Conservation (phyloP, 495 filamentous ascomycete genomes). For the Glarea lozoyensis region DNA sequence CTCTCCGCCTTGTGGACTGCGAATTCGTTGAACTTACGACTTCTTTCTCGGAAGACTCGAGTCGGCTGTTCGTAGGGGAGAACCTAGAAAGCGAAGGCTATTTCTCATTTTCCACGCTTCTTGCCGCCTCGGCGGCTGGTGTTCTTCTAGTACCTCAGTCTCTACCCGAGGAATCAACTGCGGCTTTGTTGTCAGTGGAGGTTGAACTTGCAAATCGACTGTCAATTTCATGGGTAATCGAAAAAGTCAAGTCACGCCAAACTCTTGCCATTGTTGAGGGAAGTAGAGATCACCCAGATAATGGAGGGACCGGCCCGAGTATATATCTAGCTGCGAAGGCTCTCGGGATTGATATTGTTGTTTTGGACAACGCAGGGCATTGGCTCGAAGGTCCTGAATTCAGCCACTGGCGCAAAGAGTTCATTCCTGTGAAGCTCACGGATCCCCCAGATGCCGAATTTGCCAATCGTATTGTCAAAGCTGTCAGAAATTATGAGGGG, state of each 20-base stretch:
- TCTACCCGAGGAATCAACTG: not conserved
- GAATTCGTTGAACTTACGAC: not conserved
- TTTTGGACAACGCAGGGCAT: constrained; percentile 37
- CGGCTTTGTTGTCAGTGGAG: not conserved
- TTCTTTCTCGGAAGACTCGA: not conserved
- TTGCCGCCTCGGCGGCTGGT: not conserved
- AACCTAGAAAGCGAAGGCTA: not conserved
- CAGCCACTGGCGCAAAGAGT: constrained; percentile 26
- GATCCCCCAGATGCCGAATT: constrained; percentile 22
- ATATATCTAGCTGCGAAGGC: constrained; percentile 28
- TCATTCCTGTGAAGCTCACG: constrained; percentile 14
- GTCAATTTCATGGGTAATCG: not conserved
- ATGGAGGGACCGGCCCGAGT: not conserved
- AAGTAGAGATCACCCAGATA: not conserved
- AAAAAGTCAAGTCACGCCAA: not conserved
- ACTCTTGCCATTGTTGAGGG: not conserved
- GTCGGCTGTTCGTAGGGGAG: too few relatives aligned
- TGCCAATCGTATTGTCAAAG: constrained; percentile 24
- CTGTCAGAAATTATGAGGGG: constrained; percentile 24
- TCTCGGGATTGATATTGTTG: constrained; percentile 35
- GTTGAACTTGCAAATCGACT: not conserved
- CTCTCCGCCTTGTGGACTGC: not conserved
- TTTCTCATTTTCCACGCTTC: not conserved
- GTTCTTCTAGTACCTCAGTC: not conserved
- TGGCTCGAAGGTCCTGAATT: constrained; percentile 34